Evolutionary conservation across 1,139 yeast genomes (phyloP).

Genomic region (Suhomyces wounanorum): DNA sequence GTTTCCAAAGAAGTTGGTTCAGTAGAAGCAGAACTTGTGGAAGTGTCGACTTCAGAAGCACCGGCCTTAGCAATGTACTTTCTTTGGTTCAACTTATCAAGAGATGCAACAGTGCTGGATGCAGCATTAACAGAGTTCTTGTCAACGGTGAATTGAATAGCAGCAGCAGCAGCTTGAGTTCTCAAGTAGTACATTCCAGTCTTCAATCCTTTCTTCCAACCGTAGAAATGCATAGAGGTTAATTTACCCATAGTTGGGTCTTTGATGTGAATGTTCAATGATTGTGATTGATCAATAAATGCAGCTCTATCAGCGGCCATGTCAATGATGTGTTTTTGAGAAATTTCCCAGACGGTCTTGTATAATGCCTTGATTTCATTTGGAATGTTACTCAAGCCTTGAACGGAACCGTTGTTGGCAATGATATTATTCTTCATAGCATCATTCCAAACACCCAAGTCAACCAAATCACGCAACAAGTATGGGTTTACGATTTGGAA

Average conservation of each 20-base stretch:
- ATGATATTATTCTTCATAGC: slow-evolving; percentile 80
- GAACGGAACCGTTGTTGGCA: slow-evolving; percentile 83
- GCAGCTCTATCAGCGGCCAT: slow-evolving; percentile 96
- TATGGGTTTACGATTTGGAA: slow-evolving; percentile 87
- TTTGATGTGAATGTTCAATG: slow-evolving; percentile 81
- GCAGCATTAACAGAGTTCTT: slow-evolving; percentile 29
- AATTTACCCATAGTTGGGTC: slow-evolving; percentile 91
- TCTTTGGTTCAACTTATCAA: slow-evolving; percentile 59
- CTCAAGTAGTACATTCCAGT: slow-evolving; percentile 98
- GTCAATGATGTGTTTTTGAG: slow-evolving; percentile 85
- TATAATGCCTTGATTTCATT: slow-evolving; percentile 73
- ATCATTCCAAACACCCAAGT: slow-evolving; percentile 80
- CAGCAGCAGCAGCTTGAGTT: slow-evolving; percentile 67
- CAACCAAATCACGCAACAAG: slow-evolving; percentile 77
- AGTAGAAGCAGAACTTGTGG: slow-evolving; percentile 41
- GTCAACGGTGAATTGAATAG: slow-evolving; percentile 62
- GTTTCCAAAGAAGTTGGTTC: slow-evolving; percentile 53
- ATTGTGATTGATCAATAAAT: slow-evolving; percentile 92
- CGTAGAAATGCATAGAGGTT: slow-evolving; percentile 97
- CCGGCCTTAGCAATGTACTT: slow-evolving; percentile 42
- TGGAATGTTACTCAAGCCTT: slow-evolving; percentile 75
- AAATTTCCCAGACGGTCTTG: slow-evolving; percentile 96
- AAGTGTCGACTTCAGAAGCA: slow-evolving; percentile 31
- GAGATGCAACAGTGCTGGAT: slow-evolving; percentile 40
- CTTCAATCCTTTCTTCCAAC: slow-evolving; percentile 95